phyloP scores from a whole-genome alignment of 2,329 filamentous ascomycete species.

The Chaetomiaceae sp. region DNA sequence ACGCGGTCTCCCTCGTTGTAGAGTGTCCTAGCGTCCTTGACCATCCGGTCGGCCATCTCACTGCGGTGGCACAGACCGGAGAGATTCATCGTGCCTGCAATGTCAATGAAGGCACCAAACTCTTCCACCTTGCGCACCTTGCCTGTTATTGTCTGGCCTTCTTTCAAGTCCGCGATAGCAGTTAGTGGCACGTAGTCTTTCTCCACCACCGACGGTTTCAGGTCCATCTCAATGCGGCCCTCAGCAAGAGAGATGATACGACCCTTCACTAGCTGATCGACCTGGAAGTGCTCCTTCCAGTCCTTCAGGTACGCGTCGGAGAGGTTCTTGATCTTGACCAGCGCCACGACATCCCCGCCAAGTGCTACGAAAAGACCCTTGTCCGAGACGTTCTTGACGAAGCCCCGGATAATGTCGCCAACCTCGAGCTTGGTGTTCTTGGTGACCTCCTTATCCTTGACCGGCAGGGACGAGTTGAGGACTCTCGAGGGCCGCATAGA shows the following conservation, averaged over 20 bases:
- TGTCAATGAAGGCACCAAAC: conserved; percentile 88
- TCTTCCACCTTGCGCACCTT: conserved; percentile 92
- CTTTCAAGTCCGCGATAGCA: conserved; percentile 71
- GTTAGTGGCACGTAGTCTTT: conserved; percentile 69
- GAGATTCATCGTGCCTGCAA: conserved; percentile 82
- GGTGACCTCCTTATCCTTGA: conserved; percentile 76
- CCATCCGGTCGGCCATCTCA: conserved; percentile 79
- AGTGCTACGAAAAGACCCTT: conserved; percentile 85
- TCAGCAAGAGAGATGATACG: conserved; percentile 67
- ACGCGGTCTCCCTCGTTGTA: conserved; percentile 90
- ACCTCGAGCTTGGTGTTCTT: conserved; percentile 65
- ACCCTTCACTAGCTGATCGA: conserved; percentile 87
- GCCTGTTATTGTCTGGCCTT: conserved; percentile 79
- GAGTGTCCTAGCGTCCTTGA: conserved; percentile 81
- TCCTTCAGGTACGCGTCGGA: conserved; percentile 91
- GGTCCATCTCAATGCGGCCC: conserved; percentile 74
- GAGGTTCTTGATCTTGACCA: conserved; percentile 81
- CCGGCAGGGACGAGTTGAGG: conserved; percentile 74
- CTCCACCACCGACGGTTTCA: conserved; percentile 82
- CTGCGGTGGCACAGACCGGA: conserved; percentile 90
- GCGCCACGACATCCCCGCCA: conserved; percentile 74
- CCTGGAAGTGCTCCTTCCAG: conserved; percentile 84
- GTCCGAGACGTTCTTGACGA: conserved; percentile 84
- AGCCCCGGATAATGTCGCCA: conserved; percentile 81
- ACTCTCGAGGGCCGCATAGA: conserved; percentile 85